phyloP scores from a whole-genome alignment of 345 rosid genomes.

The Passiflora organensis region DNA sequence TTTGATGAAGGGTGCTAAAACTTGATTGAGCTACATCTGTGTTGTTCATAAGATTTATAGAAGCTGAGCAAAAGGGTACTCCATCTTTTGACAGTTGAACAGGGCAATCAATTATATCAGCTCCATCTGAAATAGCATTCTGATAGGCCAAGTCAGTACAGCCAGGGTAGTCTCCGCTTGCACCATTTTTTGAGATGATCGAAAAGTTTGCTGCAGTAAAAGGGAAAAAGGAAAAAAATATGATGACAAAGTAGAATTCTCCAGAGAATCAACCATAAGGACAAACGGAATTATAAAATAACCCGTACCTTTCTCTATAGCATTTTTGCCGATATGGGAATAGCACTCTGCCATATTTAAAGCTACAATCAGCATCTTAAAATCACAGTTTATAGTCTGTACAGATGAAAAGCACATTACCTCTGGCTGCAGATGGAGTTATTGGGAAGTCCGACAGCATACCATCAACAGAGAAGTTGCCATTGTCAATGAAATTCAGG shows the following conservation, averaged over 20 bases:
- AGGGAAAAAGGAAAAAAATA: conserved; percentile 10
- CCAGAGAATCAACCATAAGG: too few species aligned
- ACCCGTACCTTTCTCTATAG: conserved; percentile 50
- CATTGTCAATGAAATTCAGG: conserved; percentile 63
- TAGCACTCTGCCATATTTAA: conserved; percentile 58
- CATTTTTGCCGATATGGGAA: conserved; percentile 56
- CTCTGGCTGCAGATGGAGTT: conserved; percentile 64
- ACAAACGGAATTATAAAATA: too few species aligned
- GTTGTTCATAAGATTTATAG: conserved; percentile 53
- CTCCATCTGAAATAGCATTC: conserved; percentile 65
- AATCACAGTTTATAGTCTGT: too few species aligned
- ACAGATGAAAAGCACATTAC: conserved; percentile 23
- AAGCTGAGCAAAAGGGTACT: conserved; percentile 56
- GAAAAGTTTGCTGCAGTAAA: conserved; percentile 37
- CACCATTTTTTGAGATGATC: conserved; percentile 72
- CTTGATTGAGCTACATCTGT: conserved; percentile 37
- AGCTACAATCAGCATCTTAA: conserved; percentile 20
- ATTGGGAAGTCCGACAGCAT: conserved; percentile 81
- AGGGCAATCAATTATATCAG: conserved; percentile 73
- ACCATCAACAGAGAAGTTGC: conserved; percentile 84
- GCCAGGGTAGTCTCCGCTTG: conserved; percentile 90
- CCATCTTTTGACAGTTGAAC: conserved; percentile 80
- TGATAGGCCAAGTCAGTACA: conserved; percentile 76
- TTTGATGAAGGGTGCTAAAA: conserved; percentile 3
- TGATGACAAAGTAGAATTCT: too few species aligned